Evolutionary conservation across 768 basidiomycete species (phyloP), one percentile per base, ranked within the genome.

Genomic region (Dacryopinax primogenitus): DNA sequence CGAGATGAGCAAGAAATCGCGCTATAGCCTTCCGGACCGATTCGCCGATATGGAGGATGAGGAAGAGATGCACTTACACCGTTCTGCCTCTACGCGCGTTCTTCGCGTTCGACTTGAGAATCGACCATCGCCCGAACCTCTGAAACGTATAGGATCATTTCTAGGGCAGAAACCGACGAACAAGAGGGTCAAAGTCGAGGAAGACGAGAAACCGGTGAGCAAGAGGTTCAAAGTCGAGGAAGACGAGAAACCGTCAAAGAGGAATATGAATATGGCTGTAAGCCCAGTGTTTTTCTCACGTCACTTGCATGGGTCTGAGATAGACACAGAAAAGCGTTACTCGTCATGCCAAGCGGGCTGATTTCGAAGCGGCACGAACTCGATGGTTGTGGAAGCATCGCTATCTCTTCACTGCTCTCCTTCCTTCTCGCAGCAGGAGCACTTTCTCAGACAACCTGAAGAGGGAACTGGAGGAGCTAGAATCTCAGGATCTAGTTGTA

Each of bases 371-470:
- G 16, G 77, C 79, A 2, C 73, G 77, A 34, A 79, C 76, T 44
- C 74, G 73, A 26, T 84, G 83, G 81, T 65, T 84, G 11, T 71
- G 76, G 68, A 71, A 73, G 39, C 78, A 85, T 67, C 74, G 74
- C 0, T 69, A 76, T 33, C 70, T 83, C 13, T 78, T 85, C 67
- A 73, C 75, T 63, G 77, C 83, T 0, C 74, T 85, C 7, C 73
- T 84, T 23, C 81, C 81, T 0, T 63, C 74, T 0, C 73, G 73
- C 16, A 77, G 68, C 45, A 68, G n/a, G n/a, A n/a, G n/a, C n/a
- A 63, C 6, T 78, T 78, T 66, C 78, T 82, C 37, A n/a, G 72
- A 76, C 2, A 69, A 71, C 12, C 67, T 83, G 23, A 68, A 67
- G 34, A 71, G 69, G 21, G 76, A 76, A 61, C 72, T 28, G 66